Conservation (phyloP, 306 rosid species). For the Begonia fuchsioides region DNA sequence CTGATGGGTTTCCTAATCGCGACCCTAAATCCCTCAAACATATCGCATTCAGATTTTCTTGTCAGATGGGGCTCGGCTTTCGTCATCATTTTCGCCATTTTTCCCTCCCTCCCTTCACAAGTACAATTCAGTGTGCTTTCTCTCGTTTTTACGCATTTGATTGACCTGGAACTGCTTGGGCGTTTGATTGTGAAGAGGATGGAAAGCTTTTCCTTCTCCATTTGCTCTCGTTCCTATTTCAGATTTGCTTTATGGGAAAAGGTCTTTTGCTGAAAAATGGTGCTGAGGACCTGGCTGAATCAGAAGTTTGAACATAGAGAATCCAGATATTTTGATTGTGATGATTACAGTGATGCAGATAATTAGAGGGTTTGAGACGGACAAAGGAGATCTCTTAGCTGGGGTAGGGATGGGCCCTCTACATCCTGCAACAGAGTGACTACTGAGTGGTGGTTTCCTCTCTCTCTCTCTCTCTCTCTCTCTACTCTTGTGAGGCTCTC, state of each 20-base stretch:
- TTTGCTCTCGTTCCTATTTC: no score
- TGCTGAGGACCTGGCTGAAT: slow-evolving; percentile 50
- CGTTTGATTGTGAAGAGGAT: slow-evolving; percentile 20
- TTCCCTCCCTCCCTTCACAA: slow-evolving; percentile 22
- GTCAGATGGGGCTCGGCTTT: no score
- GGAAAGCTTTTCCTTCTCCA: background rate
- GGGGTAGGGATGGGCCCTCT: slow-evolving; percentile 36
- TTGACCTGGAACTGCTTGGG: slow-evolving; percentile 17
- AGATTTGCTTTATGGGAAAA: slow-evolving; percentile 12
- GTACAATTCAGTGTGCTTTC: slow-evolving; percentile 17
- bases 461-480: background rate
- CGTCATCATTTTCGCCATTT: slow-evolving; percentile 27
- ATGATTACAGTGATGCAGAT: no score
- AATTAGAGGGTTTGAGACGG: background rate
- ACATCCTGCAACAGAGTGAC: slow-evolving; percentile 69
- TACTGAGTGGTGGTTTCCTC: slow-evolving; percentile 41
- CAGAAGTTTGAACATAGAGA: slow-evolving; percentile 57
- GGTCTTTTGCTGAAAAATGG: slow-evolving; percentile 22
- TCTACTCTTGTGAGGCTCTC: no score
- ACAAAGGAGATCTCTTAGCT: slow-evolving; percentile 26
- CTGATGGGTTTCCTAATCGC: no score
- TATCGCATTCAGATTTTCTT: slow-evolving; percentile 11
- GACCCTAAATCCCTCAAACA: slow-evolving; percentile 12
- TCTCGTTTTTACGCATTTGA: slow-evolving; percentile 23
- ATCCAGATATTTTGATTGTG: slow-evolving; percentile 22